Conservation (phyloP, 805 yeast genomes). For the Yamadazyma ubonensis region DNA sequence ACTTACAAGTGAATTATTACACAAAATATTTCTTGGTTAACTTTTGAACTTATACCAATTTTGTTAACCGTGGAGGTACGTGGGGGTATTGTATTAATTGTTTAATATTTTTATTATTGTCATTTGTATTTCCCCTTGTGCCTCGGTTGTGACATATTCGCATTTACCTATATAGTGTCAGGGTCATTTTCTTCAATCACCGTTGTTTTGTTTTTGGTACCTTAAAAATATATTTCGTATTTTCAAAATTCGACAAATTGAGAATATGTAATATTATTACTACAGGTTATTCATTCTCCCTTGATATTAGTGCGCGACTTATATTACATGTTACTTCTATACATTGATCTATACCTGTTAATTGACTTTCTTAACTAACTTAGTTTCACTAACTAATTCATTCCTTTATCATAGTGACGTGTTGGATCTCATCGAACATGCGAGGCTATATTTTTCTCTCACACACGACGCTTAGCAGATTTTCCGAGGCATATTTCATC, state of each 20-base stretch:
- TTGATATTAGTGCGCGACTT: too few species aligned
- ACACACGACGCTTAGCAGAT: constrained; percentile 3
- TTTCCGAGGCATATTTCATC: too few species aligned
- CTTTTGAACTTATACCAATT: not conserved
- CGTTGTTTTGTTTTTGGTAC: constrained; percentile 10
- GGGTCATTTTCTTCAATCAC: not conserved
- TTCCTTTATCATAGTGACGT: too few species aligned
- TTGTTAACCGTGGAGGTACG: not conserved
- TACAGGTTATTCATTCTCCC: too few species aligned
- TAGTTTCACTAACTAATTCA: too few species aligned
- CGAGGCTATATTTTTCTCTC: constrained; percentile 8
- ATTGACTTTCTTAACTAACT: too few species aligned
- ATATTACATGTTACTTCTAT: too few species aligned
- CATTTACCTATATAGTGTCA: not conserved
- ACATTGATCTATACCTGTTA: too few species aligned
- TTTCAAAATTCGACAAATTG: constrained; percentile 8
- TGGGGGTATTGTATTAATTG: not conserved
- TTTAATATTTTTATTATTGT: not conserved
- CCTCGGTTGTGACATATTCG: not conserved
- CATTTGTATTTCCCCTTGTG: not conserved
- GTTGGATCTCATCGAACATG: not conserved
- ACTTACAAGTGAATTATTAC: not conserved
- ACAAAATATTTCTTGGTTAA: not conserved
- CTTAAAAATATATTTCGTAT: constrained; percentile 12
- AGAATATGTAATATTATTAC: not conserved